These are phyloP conservation scores for Salmacisia buchloeana DNA, from an alignment of 1,284 basidiomycete species.

Conservation along the genomic window DNA sequence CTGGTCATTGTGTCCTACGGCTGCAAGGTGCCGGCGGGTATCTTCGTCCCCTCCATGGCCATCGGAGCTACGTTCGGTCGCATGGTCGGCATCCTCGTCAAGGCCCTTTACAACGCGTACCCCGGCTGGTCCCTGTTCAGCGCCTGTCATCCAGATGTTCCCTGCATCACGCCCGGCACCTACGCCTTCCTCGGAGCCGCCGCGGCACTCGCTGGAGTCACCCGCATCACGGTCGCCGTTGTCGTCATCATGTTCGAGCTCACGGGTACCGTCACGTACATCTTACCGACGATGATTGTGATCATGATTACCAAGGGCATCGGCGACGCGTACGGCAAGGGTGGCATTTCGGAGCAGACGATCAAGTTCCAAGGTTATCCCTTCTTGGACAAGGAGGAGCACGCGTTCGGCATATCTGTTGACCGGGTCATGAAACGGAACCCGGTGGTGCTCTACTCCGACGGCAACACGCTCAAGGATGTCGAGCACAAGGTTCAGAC, in stretches of 20 bases:
- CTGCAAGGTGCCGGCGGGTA: slow-evolving; percentile 69
- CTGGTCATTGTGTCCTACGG: slow-evolving; percentile 90
- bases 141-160: slow-evolving; percentile 28
- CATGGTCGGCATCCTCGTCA: slow-evolving; percentile 75
- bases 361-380: slow-evolving; percentile 68
- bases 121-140: slow-evolving; percentile 64
- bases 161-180: slow-evolving; percentile 66
- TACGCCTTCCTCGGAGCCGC: slow-evolving; percentile 77
- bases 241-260: slow-evolving; percentile 97
- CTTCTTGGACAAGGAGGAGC: slow-evolving; percentile 80
- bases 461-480: slow-evolving; percentile 69
- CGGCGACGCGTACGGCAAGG: slow-evolving; percentile 81
- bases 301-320: slow-evolving; percentile 74
- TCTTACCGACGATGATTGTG: slow-evolving; percentile 83
- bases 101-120: slow-evolving; percentile 67
- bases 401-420: slow-evolving; percentile 69
- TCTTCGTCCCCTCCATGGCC: slow-evolving; percentile 93
- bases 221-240: slow-evolving; percentile 77
- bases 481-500: slow-evolving; percentile 54
- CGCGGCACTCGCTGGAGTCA: slow-evolving; percentile 68
- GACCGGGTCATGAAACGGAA: slow-evolving; percentile 81
- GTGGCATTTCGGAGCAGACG: slow-evolving; percentile 90
- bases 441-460: slow-evolving; percentile 66
- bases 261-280: slow-evolving; percentile 87
- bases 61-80: slow-evolving; percentile 95